These are phyloP conservation scores for Cercophora sp. DNA, from an alignment of 495 filamentous ascomycete species.

Conservation along the genomic window DNA sequence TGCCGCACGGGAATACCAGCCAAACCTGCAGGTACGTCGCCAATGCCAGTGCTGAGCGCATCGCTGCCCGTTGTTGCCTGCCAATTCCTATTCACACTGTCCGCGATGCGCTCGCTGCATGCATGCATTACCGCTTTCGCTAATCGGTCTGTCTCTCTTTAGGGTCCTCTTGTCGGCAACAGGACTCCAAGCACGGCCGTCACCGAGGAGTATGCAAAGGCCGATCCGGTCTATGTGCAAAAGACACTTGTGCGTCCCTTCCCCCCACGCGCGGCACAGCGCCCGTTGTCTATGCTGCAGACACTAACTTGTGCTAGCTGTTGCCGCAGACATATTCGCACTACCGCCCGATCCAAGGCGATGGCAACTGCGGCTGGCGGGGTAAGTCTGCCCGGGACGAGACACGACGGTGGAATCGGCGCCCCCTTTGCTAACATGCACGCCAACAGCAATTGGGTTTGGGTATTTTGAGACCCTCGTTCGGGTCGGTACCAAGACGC, in stretches of 20 bases:
- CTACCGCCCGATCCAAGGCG: conserved; percentile 82
- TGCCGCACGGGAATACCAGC: conserved; percentile 60
- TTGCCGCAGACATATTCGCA: conserved; percentile 81
- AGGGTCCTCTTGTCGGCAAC: conserved; percentile 81
- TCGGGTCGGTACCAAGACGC: conserved; percentile 56
- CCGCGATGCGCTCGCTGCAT: background rate
- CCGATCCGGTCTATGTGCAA: conserved; percentile 74
- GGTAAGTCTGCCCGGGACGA: conserved; percentile 52
- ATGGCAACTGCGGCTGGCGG: conserved; percentile 97
- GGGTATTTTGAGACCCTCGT: conserved; percentile 86
- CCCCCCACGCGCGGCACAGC: background rate
- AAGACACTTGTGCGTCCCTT: conserved; percentile 73
- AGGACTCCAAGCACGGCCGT: conserved; percentile 74
- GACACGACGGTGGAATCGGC: background rate
- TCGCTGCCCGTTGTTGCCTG: too few species aligned
- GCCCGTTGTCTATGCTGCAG: background rate
- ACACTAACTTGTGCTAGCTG: conserved; percentile 46
- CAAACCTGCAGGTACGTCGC: conserved; percentile 56
- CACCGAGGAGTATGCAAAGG: conserved; percentile 83
- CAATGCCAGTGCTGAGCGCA: too few species aligned
- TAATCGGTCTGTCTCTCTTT: conserved; percentile 15
- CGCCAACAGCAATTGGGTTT: conserved; percentile 73
- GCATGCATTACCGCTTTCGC: background rate
- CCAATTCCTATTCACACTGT: background rate
- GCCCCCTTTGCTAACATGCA: conserved; percentile 15